Conservation (phyloP, 805 yeast genomes). For the Clavispora vitiphila region DNA sequence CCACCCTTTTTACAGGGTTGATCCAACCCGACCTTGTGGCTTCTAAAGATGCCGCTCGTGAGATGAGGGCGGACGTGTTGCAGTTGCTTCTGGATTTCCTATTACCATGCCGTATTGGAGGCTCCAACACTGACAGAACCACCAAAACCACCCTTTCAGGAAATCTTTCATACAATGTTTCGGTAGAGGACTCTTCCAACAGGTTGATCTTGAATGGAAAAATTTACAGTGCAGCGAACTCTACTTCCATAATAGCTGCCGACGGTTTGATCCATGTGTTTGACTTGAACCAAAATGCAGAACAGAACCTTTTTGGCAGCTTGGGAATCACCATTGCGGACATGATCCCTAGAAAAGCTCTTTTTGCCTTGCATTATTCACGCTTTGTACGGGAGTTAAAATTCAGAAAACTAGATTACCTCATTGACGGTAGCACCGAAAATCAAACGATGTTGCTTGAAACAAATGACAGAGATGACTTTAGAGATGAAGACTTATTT, state of each 20-base stretch:
- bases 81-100: slow-evolving; percentile 22
- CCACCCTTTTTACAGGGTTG: slow-evolving; percentile 20
- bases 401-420: slow-evolving; percentile 49
- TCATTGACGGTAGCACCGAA: slow-evolving; percentile 49
- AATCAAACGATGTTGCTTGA: slow-evolving; percentile 62
- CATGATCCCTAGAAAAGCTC: slow-evolving; percentile 31
- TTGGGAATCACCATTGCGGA: slow-evolving; percentile 19
- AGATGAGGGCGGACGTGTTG: slow-evolving; percentile 25
- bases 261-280: slow-evolving; percentile 35
- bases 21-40: slow-evolving; percentile 13
- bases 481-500: slow-evolving; percentile 13
- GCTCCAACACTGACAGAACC: slow-evolving; percentile 14
- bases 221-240: slow-evolving; percentile 11
- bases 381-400: slow-evolving; percentile 66
- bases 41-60: slow-evolving; percentile 28
- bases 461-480: slow-evolving; percentile 30
- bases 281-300: slow-evolving; percentile 7
- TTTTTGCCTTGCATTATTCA: slow-evolving; percentile 44
- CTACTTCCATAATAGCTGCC: slow-evolving; percentile 17
- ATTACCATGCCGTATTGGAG: slow-evolving; percentile 24
- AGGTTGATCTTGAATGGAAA: slow-evolving; percentile 17
- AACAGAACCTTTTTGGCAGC: slow-evolving; percentile 16
- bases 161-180: slow-evolving; percentile 10
- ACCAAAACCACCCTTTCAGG: slow-evolving; percentile 5
- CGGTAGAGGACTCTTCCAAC: slow-evolving; percentile 7